phyloP scores from a whole-genome alignment of 2,329 filamentous ascomycete species.

The Zymoseptoria crescenta region DNA sequence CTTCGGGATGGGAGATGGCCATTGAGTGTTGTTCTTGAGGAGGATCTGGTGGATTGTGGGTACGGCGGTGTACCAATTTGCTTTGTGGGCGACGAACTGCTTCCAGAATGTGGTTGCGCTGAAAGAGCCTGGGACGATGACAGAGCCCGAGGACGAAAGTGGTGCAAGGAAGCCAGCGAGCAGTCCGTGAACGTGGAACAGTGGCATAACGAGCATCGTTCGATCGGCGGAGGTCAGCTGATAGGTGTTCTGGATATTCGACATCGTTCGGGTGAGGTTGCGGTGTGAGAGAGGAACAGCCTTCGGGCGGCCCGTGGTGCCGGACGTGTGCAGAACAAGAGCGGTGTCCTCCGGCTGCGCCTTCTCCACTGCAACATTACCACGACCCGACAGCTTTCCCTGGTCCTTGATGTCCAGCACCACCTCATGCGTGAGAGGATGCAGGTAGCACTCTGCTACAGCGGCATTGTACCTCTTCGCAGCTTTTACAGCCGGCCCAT shows the following conservation, averaged over 20 bases:
- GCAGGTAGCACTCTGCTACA: constrained; percentile 82
- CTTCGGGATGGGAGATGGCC: constrained; percentile 56
- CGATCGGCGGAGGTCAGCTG: constrained; percentile 61
- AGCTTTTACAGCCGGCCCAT: constrained; percentile 65
- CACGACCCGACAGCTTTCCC: constrained; percentile 55
- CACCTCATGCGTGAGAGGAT: constrained; percentile 52
- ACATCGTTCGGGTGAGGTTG: constrained; percentile 75
- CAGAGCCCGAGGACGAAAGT: constrained; percentile 66
- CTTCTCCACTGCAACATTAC: constrained; percentile 40
- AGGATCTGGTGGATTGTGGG: constrained; percentile 88
- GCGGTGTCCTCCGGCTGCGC: constrained; percentile 70
- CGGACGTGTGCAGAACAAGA: constrained; percentile 74
- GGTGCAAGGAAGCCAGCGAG: constrained; percentile 75
- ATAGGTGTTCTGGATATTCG: constrained; percentile 74
- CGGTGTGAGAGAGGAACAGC: constrained; percentile 75
- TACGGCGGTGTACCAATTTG: constrained; percentile 91
- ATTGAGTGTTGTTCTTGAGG: constrained; percentile 56
- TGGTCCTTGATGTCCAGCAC: constrained; percentile 69
- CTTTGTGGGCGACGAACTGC: constrained; percentile 64
- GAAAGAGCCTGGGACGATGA: constrained; percentile 71
- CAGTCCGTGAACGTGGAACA: constrained; percentile 87
- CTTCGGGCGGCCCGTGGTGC: constrained; percentile 78
- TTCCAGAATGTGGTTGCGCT: constrained; percentile 76
- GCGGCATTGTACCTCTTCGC: constrained; percentile 72
- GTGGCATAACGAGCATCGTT: constrained; percentile 81